Percentiles rank a stretch among this genome's conserved stretches.
These are phyloP conservation scores for Penicillium sclerotiorum DNA, from an alignment of 2,329 filamentous ascomycete genomes.

Conservation along the genomic window DNA sequence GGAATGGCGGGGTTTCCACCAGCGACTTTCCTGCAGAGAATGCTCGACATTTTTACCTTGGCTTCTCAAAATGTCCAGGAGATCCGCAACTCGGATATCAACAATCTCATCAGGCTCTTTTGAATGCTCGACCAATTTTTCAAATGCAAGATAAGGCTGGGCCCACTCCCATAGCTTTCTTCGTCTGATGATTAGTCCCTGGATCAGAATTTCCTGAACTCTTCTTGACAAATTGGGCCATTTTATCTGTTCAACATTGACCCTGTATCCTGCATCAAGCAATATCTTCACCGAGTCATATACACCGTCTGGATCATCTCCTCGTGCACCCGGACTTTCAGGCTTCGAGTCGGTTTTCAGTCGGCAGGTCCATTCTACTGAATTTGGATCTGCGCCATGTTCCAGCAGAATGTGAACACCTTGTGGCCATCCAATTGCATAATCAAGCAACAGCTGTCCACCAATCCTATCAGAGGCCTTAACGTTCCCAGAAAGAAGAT, in stretches of 20 bases:
- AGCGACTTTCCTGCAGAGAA: background rate
- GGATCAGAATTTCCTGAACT: too few species aligned
- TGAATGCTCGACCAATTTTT: background rate
- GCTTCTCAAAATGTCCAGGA: background rate
- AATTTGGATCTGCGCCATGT: background rate
- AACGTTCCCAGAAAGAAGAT: background rate
- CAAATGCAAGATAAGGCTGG: background rate
- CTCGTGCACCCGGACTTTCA: background rate
- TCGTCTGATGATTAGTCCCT: background rate
- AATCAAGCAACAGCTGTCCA: background rate
- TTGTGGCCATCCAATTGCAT: constrained; percentile 1
- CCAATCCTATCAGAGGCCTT: background rate
- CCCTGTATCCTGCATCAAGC: background rate
- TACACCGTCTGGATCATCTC: background rate
- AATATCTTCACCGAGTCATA: background rate
- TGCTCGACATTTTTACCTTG: background rate
- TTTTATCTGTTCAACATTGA: background rate
- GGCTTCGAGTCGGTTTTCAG: background rate
- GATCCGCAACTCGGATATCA: background rate
- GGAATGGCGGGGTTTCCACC: background rate
- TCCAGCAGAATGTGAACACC: background rate
- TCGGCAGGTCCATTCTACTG: background rate
- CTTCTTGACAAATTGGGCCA: too few species aligned
- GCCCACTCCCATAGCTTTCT: background rate
- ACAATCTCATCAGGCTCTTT: background rate